These are phyloP conservation scores for Rhizopogon vulgaris DNA, from an alignment of 768 basidiomycete species.

Conservation along the genomic window DNA sequence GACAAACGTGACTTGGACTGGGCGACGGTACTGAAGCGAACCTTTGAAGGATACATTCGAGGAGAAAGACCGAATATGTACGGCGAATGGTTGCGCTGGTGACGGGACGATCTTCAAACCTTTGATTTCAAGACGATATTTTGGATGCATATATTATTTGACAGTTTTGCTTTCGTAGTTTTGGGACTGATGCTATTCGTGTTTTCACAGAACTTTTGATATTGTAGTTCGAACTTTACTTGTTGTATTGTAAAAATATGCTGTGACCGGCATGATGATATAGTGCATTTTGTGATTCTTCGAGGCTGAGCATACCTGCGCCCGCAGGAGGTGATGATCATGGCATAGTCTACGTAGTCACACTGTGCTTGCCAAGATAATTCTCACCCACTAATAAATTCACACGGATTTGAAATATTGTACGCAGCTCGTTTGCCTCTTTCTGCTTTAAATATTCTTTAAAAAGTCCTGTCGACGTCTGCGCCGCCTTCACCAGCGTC, in stretches of 20 bases:
- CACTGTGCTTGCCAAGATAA: too few relatives aligned
- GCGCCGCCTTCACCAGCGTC: constrained; percentile 15
- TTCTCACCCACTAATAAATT: background rate
- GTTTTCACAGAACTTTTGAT: background rate
- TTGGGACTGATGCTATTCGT: background rate
- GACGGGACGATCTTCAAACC: background rate
- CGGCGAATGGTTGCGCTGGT: constrained; percentile 56
- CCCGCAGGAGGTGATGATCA: too few relatives aligned
- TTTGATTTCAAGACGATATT: background rate
- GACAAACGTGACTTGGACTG: constrained; percentile 81
- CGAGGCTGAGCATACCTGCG: too few relatives aligned
- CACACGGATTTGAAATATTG: background rate
- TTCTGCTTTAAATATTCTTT: constrained; percentile 5
- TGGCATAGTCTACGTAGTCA: too few relatives aligned
- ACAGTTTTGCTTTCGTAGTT: too few relatives aligned
- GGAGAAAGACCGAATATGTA: constrained; percentile 92
- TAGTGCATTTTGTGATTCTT: background rate
- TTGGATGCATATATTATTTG: background rate
- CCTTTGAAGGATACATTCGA: constrained; percentile 87
- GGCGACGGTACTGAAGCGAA: constrained; percentile 86
- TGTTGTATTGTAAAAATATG: background rate
- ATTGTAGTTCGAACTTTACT: background rate
- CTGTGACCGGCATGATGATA: background rate
- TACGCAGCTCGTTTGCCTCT: background rate
- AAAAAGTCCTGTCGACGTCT: constrained; percentile 10